A percentile compares a stretch with the other conserved stretches of the same genome.
Conservation (phyloP, 2,329 filamentous ascomycete genomes). For the Colletotrichum kahawae region DNA sequence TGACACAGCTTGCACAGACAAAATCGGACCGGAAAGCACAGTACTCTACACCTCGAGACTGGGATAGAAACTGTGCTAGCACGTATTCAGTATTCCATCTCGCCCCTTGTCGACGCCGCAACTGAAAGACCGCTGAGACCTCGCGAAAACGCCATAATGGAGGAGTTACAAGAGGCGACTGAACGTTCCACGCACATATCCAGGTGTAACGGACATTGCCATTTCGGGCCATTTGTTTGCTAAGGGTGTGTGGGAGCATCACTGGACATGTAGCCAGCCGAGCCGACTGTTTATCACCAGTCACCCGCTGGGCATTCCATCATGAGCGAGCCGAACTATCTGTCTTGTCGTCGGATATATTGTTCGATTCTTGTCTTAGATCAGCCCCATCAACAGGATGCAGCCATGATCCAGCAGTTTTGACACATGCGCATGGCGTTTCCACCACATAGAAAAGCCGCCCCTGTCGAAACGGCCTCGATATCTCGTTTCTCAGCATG, state of each 20-base stretch:
- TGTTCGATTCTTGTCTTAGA: neutral
- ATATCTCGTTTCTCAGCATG: neutral
- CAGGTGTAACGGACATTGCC: neutral
- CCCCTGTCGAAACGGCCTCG: neutral
- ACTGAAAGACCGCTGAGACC: neutral
- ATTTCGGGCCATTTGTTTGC: neutral
- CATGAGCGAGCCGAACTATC: neutral
- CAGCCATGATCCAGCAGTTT: neutral
- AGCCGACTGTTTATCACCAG: neutral
- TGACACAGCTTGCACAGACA: neutral
- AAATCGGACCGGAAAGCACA: neutral
- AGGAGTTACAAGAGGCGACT: slow-evolving; percentile 1
- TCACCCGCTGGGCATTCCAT: neutral
- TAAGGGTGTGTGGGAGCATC: neutral
- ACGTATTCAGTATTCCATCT: neutral
- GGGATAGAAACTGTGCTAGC: neutral
- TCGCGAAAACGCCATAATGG: neutral
- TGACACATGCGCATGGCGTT: neutral
- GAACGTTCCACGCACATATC: neutral
- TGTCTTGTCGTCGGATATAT: neutral
- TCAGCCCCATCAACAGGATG: neutral
- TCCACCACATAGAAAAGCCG: neutral
- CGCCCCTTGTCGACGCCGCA: neutral
- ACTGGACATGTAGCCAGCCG: neutral
- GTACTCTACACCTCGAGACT: neutral